Conservation (phyloP, 257 asterid species). For the Petrea volubilis region DNA sequence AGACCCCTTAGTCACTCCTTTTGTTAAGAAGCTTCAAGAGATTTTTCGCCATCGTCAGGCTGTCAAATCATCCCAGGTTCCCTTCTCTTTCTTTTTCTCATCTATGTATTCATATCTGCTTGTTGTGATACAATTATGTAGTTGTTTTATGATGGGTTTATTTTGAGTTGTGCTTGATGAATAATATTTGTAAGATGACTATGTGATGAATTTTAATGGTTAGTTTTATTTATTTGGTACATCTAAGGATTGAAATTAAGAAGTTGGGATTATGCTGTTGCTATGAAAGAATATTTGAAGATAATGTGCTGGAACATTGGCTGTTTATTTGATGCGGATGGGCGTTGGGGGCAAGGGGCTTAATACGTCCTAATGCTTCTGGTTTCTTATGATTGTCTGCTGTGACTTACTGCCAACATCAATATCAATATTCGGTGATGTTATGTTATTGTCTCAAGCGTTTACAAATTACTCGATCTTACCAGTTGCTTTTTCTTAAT, state of each 20-base stretch:
- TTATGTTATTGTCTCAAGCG: too few species aligned
- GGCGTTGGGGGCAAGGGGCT: too few species aligned
- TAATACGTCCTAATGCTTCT: too few species aligned
- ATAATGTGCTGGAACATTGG: neutral
- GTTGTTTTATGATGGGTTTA: neutral
- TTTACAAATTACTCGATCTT: too few species aligned
- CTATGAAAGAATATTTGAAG: neutral
- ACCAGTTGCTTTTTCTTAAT: too few species aligned
- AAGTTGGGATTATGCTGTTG: neutral
- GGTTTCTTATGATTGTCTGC: too few species aligned
- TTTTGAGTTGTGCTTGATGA: neutral
- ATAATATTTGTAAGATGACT: neutral
- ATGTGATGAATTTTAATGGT: neutral
- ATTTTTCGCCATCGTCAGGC: conserved; percentile 60
- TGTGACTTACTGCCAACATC: too few species aligned
- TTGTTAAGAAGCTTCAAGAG: conserved; percentile 60
- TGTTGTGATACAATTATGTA: neutral
- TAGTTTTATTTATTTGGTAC: too few species aligned
- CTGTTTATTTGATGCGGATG: too few species aligned
- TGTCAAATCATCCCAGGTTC: conserved; percentile 15
- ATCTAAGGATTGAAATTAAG: too few species aligned
- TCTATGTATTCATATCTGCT: too few species aligned
- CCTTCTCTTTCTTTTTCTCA: neutral
- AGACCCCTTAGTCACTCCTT: conserved; percentile 76
- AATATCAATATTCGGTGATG: too few species aligned